A percentile compares a stretch with the other conserved stretches of the same genome.
phyloP scores from a whole-genome alignment of 208 protist genomes.

The Crithidia sp. region DNA sequence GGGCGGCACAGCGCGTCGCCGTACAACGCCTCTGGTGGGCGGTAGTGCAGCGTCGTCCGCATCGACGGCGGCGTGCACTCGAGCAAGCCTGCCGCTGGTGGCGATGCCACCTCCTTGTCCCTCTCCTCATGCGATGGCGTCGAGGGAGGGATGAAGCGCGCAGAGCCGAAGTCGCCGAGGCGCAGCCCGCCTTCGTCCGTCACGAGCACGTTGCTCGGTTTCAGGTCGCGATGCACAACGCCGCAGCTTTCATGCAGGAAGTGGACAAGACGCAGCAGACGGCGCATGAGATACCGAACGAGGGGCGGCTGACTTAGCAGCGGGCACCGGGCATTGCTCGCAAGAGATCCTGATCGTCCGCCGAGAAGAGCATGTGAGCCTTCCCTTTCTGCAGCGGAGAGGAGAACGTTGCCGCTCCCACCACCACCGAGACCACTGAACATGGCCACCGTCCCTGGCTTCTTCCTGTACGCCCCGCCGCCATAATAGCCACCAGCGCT shows the following conservation, averaged over 20 bases:
- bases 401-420: background rate
- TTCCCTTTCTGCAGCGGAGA: too few relatives aligned
- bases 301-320: slow-evolving; percentile 46
- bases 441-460: slow-evolving; percentile 21
- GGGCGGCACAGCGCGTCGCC: slow-evolving; percentile 63
- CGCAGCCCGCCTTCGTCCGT: slow-evolving; percentile 63
- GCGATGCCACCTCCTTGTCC: background rate
- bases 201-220: slow-evolving; percentile 89
- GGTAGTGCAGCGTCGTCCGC: slow-evolving; percentile 90
- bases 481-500: background rate
- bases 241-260: slow-evolving; percentile 79
- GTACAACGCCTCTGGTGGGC: slow-evolving; percentile 79
- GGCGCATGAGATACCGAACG: slow-evolving; percentile 78
- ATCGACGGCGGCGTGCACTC: slow-evolving; percentile 71
- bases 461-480: slow-evolving; percentile 6
- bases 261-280: slow-evolving; percentile 61
- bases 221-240: slow-evolving; percentile 90
- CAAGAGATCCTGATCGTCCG: background rate
- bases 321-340: slow-evolving; percentile 21
- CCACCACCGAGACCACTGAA: slow-evolving; percentile 3
- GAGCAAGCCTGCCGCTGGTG: background rate
- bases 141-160: slow-evolving; percentile 49
- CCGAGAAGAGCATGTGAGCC: too few relatives aligned
- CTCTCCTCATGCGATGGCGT: background rate
- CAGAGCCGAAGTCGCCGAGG: slow-evolving; percentile 89